A percentile compares a stretch with the other conserved stretches of the same genome.
Conservation (phyloP, 176 grass and related monocot species). For the Triticum monococcum region DNA sequence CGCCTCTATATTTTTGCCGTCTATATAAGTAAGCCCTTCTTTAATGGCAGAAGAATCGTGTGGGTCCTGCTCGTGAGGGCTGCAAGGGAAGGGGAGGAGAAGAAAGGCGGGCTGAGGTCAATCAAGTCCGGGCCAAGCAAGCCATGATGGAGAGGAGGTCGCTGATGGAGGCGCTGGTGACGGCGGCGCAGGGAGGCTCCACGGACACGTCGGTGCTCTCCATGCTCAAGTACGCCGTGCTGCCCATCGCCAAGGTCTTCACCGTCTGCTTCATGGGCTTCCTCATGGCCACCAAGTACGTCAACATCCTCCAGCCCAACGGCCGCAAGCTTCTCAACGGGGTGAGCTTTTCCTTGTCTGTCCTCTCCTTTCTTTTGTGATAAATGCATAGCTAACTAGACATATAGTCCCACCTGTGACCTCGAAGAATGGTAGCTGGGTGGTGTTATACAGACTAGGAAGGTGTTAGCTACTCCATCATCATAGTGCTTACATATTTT, state of each 20-base stretch:
- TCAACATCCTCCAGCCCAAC: constrained; percentile 90
- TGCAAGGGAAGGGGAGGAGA: background rate
- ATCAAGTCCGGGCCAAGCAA: background rate
- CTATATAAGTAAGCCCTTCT: background rate
- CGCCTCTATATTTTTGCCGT: constrained; percentile 21
- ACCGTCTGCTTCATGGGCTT: constrained; percentile 98
- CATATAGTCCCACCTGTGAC: background rate
- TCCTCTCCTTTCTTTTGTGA: constrained; percentile 17
- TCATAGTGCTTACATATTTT: constrained; percentile 23
- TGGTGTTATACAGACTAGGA: constrained; percentile 8
- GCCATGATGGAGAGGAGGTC: constrained; percentile 77
- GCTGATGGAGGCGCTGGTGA: constrained; percentile 57
- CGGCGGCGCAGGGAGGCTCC: constrained; percentile 53
- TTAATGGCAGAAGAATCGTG: constrained; percentile 15
- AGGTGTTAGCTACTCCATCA: background rate
- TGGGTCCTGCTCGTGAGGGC: background rate
- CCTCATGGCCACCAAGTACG: constrained; percentile 95
- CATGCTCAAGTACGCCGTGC: constrained; percentile 74
- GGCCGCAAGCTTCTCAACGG: constrained; percentile 94
- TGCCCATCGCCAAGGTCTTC: constrained; percentile 98
- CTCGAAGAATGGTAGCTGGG: background rate
- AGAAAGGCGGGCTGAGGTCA: background rate
- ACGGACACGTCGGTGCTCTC: constrained; percentile 55
- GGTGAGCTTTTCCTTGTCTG: constrained; percentile 41
- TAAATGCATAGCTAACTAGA: constrained; percentile 9